These are phyloP conservation scores for Neurospora intermedia DNA, from an alignment of 495 filamentous ascomycete genomes.

Conservation along the genomic window DNA sequence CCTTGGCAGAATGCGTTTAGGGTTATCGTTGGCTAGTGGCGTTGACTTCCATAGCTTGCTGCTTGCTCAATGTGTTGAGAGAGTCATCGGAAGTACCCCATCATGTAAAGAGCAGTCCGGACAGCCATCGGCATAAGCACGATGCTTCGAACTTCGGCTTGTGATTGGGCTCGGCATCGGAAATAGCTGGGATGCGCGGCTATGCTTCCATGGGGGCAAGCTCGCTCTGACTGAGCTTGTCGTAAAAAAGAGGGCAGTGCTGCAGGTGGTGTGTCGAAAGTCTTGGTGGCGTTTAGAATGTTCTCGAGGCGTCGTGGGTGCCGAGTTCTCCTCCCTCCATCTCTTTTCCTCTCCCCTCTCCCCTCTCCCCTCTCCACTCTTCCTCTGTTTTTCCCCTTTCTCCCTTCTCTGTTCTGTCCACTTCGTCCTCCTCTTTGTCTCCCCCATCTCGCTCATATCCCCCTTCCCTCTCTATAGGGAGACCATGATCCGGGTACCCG, in stretches of 20 bases:
- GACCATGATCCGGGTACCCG: not conserved
- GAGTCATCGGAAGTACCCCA: not conserved
- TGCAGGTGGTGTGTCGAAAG: not conserved
- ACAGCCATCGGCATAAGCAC: not conserved
- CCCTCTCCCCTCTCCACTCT: not conserved
- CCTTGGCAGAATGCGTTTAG: too few species aligned
- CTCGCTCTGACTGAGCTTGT: not conserved
- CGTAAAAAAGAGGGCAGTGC: not conserved
- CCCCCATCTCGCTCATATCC: not conserved
- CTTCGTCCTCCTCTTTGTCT: not conserved
- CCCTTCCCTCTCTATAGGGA: not conserved
- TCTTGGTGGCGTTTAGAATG: not conserved
- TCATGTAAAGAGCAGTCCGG: not conserved
- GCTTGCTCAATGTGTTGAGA: not conserved
- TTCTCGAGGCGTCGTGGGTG: not conserved
- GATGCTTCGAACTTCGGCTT: too few species aligned
- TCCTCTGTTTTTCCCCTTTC: not conserved
- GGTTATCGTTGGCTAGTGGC: not conserved
- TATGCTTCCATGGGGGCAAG: not conserved
- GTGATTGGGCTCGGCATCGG: too few species aligned
- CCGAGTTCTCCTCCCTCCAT: fast-evolving
- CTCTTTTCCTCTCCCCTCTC: not conserved
- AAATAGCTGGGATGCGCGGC: too few species aligned
- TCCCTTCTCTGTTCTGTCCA: not conserved
- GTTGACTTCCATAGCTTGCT: not conserved